Percentiles rank a stretch among this genome's conserved stretches.
Evolutionary conservation across 2,329 filamentous ascomycete species (phyloP).

Genomic region (Teratosphaeria gauchensis): DNA sequence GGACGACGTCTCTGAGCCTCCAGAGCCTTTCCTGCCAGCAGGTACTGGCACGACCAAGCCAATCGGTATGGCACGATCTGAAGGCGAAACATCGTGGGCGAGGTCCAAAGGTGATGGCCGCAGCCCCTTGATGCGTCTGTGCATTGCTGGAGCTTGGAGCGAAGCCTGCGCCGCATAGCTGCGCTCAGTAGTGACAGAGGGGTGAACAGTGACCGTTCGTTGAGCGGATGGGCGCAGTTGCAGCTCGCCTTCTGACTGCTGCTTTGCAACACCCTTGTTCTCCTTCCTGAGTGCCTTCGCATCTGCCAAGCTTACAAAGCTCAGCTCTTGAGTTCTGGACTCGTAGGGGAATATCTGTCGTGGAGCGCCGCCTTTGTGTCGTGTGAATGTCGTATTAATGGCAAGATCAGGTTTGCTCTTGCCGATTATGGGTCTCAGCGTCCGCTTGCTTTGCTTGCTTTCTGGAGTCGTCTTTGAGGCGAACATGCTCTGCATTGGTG

Average conservation of each 20-base stretch:
- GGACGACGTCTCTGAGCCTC: background rate
- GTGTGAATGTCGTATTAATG: slow-evolving; percentile 59
- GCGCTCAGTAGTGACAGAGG: background rate
- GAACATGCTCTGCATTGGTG: background rate
- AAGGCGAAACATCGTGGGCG: slow-evolving; percentile 51
- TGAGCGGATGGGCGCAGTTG: slow-evolving; percentile 3
- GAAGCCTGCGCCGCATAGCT: background rate
- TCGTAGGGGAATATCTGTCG: slow-evolving; percentile 34
- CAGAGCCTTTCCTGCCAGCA: background rate
- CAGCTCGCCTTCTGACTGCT: slow-evolving; percentile 18
- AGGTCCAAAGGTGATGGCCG: slow-evolving; percentile 20
- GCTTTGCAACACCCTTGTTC: slow-evolving; percentile 16
- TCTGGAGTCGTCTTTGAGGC: background rate
- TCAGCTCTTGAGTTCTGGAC: slow-evolving; percentile 16
- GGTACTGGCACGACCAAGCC: slow-evolving; percentile 54
- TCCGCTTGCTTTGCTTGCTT: background rate
- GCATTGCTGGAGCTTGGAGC: slow-evolving; percentile 4
- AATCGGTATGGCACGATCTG: slow-evolving; percentile 62
- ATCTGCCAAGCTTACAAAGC: slow-evolving; percentile 15
- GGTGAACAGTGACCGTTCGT: background rate
- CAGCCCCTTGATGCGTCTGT: slow-evolving; percentile 17
- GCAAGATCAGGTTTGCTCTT: slow-evolving; percentile 9
- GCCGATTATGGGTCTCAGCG: slow-evolving; percentile 1
- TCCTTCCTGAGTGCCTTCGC: slow-evolving; percentile 11
- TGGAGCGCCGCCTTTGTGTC: slow-evolving; percentile 35